These are phyloP conservation scores for Claviceps cyperi DNA, from an alignment of 2,329 filamentous ascomycete species.

Conservation along the genomic window DNA sequence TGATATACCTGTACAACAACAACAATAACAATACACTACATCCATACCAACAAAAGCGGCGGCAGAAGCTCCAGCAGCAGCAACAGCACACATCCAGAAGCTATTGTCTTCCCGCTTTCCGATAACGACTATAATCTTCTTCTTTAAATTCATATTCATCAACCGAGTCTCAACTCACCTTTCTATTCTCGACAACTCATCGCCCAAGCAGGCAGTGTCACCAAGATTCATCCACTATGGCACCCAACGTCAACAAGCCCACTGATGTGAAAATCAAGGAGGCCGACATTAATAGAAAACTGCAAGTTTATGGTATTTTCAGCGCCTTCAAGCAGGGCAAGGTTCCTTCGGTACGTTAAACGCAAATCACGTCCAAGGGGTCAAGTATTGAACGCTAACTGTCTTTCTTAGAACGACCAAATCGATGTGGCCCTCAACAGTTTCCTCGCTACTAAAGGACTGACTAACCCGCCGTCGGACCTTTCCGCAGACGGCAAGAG, in stretches of 20 bases:
- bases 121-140: neutral
- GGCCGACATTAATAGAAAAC: slow-evolving; percentile 78
- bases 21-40: neutral
- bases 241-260: slow-evolving; percentile 52
- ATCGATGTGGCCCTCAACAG: slow-evolving; percentile 92
- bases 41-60: neutral
- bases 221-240: slow-evolving; percentile 15
- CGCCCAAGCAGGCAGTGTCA: neutral
- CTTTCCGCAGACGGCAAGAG: slow-evolving; percentile 70
- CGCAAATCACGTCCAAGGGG: too few relatives aligned
- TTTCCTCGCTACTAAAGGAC: slow-evolving; percentile 55
- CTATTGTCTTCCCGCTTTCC: neutral
- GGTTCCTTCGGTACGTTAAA: slow-evolving; percentile 60
- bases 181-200: neutral
- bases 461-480: slow-evolving; percentile 56
- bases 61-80: neutral
- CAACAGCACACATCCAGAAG: too few relatives aligned
- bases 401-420: slow-evolving; percentile 61
- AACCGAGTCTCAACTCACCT: neutral
- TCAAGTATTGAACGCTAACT: neutral
- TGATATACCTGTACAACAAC: neutral
- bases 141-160: neutral
- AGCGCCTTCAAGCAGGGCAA: slow-evolving; percentile 78
- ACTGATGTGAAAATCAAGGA: slow-evolving; percentile 65
- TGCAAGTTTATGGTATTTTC: slow-evolving; percentile 87